Percentiles rank a stretch among this genome's conserved stretches.
These are phyloP conservation scores for Xylariaceae sp. DNA, from an alignment of 2,329 filamentous ascomycete genomes.

Conservation along the genomic window DNA sequence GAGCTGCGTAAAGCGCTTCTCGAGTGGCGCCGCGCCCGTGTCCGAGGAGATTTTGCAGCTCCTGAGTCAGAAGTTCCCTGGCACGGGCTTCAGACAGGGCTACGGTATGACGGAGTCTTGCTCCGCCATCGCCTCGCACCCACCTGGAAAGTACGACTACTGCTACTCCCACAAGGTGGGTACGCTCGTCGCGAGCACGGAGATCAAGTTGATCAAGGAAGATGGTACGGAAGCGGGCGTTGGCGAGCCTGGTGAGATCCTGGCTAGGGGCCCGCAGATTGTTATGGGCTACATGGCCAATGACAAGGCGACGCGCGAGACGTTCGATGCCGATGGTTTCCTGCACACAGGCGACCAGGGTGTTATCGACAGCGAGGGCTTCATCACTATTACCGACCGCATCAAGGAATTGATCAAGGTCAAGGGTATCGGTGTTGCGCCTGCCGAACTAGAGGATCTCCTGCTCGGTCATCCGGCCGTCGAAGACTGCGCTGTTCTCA, in stretches of 20 bases:
- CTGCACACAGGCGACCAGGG: slow-evolving; percentile 55
- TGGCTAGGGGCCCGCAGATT: slow-evolving; percentile 43
- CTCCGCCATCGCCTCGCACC: slow-evolving; percentile 57
- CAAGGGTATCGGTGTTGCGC: slow-evolving; percentile 57
- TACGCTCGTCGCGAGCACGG: slow-evolving; percentile 52
- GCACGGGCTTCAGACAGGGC: slow-evolving; percentile 58
- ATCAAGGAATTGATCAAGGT: slow-evolving; percentile 68
- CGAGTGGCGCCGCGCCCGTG: slow-evolving; percentile 56
- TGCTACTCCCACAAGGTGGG: slow-evolving; percentile 53
- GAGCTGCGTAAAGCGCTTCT: slow-evolving; percentile 49
- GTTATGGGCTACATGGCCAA: slow-evolving; percentile 45
- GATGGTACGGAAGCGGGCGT: slow-evolving; percentile 49
- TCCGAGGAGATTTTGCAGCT: slow-evolving; percentile 52
- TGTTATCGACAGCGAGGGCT: slow-evolving; percentile 48
- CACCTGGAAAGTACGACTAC: slow-evolving; percentile 50
- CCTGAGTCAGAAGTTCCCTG: slow-evolving; percentile 51
- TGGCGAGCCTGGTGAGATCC: slow-evolving; percentile 47
- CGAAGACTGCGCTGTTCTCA: slow-evolving; percentile 52
- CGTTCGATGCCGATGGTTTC: slow-evolving; percentile 35
- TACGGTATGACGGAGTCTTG: slow-evolving; percentile 67
- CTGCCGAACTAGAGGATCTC: slow-evolving; percentile 58
- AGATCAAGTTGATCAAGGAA: slow-evolving; percentile 51
- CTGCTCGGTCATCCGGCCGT: slow-evolving; percentile 53
- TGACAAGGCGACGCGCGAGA: slow-evolving; percentile 37
- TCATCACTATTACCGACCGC: slow-evolving; percentile 54